phyloP scores from a whole-genome alignment of 2,329 filamentous ascomycete genomes.

The Canariomyces notabilis region DNA sequence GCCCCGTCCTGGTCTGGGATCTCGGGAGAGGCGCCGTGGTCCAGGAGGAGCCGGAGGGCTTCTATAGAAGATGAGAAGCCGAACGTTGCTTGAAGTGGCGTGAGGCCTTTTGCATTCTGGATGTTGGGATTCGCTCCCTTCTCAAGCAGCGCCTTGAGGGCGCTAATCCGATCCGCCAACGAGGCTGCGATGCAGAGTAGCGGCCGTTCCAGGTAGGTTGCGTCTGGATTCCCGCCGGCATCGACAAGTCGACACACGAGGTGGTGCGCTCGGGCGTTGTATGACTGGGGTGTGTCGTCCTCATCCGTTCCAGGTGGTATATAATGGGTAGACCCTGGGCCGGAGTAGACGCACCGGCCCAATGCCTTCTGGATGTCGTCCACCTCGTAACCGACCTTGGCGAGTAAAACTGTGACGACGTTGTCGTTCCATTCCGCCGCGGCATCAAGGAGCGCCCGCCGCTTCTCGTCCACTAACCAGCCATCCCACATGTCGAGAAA shows the following conservation, averaged over 20 bases:
- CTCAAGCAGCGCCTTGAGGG: constrained; percentile 24
- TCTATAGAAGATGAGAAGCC: constrained; percentile 13
- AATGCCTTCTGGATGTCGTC: constrained; percentile 10
- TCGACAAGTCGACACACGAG: constrained; percentile 20
- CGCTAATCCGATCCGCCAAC: constrained; percentile 15
- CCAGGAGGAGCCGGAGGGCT: constrained; percentile 21
- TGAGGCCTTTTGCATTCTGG: constrained; percentile 8
- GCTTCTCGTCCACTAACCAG: constrained; percentile 5
- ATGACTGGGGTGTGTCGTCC: no score
- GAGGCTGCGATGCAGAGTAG: constrained; percentile 11
- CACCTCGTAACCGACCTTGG: constrained; percentile 4
- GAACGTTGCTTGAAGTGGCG: constrained; percentile 20
- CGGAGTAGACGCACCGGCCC: no score
- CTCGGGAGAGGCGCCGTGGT: constrained; percentile 20
- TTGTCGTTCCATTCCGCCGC: constrained; percentile 1
- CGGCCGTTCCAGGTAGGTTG: neutral
- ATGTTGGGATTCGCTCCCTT: constrained; percentile 26
- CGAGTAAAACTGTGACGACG: neutral
- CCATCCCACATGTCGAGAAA: constrained; percentile 13
- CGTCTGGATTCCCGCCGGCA: constrained; percentile 22
- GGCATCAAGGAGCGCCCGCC: constrained; percentile 2
- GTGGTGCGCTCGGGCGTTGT: constrained; percentile 2
- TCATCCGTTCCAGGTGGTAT: no score
- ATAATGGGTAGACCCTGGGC: no score
- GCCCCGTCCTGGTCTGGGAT: constrained; percentile 22